Evolutionary conservation across 352 stramenopile genomes (phyloP).

Genomic region (Nothophytophthora sp.): DNA sequence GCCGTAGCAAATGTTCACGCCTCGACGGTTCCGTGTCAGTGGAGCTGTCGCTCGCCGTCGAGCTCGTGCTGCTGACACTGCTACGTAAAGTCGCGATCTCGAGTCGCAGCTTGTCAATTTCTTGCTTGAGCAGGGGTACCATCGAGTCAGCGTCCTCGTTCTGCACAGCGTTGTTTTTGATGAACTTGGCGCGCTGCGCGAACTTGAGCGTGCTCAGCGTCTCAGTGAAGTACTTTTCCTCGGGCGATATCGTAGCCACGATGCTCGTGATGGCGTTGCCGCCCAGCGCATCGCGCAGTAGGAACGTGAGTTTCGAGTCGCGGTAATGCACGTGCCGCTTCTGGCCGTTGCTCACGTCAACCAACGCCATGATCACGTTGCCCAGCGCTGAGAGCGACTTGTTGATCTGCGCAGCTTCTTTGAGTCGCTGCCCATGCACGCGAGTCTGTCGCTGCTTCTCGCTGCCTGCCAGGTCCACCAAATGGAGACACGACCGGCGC

Average conservation of each 20-base stretch:
- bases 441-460: conserved; percentile 88
- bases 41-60: conserved; percentile 10
- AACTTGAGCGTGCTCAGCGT: conserved; percentile 90
- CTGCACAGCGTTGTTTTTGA: conserved; percentile 89
- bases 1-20: conserved; percentile 20
- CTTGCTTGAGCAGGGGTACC: conserved; percentile 69
- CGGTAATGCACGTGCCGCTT: conserved; percentile 86
- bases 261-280: conserved; percentile 90
- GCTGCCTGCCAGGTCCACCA: conserved; percentile 88
- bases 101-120: conserved; percentile 69
- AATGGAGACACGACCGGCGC: conserved; percentile 73
- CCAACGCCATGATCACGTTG: conserved; percentile 90
- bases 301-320: conserved; percentile 86
- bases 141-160: conserved; percentile 83
- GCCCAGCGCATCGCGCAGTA: conserved; percentile 78
- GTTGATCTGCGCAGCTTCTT: conserved; percentile 91
- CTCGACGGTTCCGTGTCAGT: conserved; percentile 18
- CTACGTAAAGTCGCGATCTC: conserved; percentile 51
- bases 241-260: conserved; percentile 74
- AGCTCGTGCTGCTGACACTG: conserved; percentile 3
- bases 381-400: conserved; percentile 86
- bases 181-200: conserved; percentile 86
- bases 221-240: conserved; percentile 87
- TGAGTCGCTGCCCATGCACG: conserved; percentile 77
- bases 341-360: conserved; percentile 80